A percentile compares a stretch with the other conserved stretches of the same genome.
Evolutionary conservation across 108 stramenopile species (phyloP).

Genomic region (Thalassiosira profunda): DNA sequence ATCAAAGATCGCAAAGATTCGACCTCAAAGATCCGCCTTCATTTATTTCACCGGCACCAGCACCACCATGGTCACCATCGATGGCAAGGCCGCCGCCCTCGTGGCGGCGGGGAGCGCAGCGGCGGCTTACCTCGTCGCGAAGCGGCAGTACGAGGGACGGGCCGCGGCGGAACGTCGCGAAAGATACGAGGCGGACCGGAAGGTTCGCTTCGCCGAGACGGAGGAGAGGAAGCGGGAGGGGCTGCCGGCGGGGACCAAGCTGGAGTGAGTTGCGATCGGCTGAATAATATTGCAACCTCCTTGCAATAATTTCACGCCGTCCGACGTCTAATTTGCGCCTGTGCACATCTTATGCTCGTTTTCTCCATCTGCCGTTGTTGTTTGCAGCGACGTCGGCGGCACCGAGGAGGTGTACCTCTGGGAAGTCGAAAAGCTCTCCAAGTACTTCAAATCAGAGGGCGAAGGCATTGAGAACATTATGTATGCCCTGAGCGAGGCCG

Average conservation of each 20-base stretch:
- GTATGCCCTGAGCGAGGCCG: constrained; percentile 17
- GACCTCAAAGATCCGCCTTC: too few species aligned
- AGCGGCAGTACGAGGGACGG: constrained; percentile 24
- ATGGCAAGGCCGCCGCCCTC: constrained; percentile 16
- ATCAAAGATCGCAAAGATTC: too few species aligned
- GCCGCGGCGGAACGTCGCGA: constrained; percentile 23
- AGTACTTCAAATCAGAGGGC: constrained; percentile 60
- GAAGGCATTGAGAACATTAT: constrained; percentile 35
- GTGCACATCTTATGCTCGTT: not conserved
- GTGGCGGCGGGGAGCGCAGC: constrained; percentile 25
- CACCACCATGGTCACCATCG: constrained; percentile 2
- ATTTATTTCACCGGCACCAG: too few species aligned
- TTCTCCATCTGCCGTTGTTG: not conserved
- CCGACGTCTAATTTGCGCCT: not conserved
- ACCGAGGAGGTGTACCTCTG: constrained; percentile 76
- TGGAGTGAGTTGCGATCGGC: constrained; percentile 41
- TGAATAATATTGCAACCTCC: too few species aligned
- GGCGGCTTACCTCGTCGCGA: constrained; percentile 42
- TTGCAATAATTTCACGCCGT: too few species aligned
- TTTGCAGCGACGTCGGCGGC: constrained; percentile 39
- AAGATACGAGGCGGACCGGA: constrained; percentile 33
- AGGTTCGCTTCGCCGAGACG: constrained; percentile 7
- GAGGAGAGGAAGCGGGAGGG: constrained; percentile 6
- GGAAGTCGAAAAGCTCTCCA: constrained; percentile 80
- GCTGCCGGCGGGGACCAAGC: constrained; percentile 52